Base-by-base conservation (phyloP, 2,329 filamentous ascomycete species). In the Ophiostoma novo-ulmi region DNA sequence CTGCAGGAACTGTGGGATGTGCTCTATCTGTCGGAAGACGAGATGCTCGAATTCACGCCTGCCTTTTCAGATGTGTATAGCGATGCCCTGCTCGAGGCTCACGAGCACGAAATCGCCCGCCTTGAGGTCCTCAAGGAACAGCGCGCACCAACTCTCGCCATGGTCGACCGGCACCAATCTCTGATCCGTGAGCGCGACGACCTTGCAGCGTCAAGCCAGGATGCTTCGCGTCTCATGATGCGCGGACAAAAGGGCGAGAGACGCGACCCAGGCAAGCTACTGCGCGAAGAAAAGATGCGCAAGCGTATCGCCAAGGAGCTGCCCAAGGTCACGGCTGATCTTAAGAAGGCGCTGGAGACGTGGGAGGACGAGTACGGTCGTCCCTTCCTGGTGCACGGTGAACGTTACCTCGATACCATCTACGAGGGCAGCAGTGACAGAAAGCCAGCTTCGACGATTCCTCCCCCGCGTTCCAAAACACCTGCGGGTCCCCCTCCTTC, bases 1-100 rank as follows among this genome's bases (percentile, higher is more conserved):
- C 85, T 99, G 13, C 94, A 98, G 79, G 94, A 96, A 77, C 87
- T 99, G 0, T 99, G 96, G 95, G 95, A 99, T 78, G 85, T 88
- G 0, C 82, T 99, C 1, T 98, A 95, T 82, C 94, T 96, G 77
- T 97, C 92, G 0, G 95, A 99, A 78, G 95, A 99, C 77, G 95
- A 99, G 81, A 98, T 98, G 94, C 87, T 98, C 71, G 94, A 97
- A 75, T 99, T 99, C 76, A 95, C 94, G 0, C 95, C 96, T 0
- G 95, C 94, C 61, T 98, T 98, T 78, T 97, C 93, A 13, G 95
- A 98, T 78, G 94, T 97, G 26, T 97, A 96, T 81, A 97, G 93
- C 76, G 95, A 99, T 78, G 95, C 95, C 5, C 85, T 99, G 11
- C 87, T 99, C 0, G 94, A 97, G 74, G 94, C 95, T 0, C 96